These are phyloP conservation scores for Huntiella bhutanensis DNA, from an alignment of 2,329 filamentous ascomycete genomes.

Conservation along the genomic window DNA sequence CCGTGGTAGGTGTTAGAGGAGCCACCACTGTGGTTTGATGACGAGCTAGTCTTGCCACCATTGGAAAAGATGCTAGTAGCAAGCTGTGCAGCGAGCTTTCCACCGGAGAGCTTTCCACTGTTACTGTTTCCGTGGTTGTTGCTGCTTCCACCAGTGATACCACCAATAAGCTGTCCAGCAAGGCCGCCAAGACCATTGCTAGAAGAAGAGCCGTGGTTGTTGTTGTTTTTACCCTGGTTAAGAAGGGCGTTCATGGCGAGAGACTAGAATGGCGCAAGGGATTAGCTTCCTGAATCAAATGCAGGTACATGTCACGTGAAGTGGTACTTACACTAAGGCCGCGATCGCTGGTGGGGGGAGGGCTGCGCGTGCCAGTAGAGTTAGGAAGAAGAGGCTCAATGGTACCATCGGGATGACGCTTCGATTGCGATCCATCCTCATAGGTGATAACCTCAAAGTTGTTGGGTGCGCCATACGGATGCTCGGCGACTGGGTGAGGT, in stretches of 20 bases:
- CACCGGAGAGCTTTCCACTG: constrained; percentile 21
- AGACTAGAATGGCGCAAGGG: constrained; percentile 21
- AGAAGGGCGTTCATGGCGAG: constrained; percentile 43
- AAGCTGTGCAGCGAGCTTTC: constrained; percentile 37
- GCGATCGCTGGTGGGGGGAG: constrained; percentile 37
- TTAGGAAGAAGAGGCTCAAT: constrained; percentile 37
- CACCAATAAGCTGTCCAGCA: constrained; percentile 29
- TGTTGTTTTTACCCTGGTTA: constrained; percentile 26
- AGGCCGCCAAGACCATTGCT: constrained; percentile 27
- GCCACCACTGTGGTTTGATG: constrained; percentile 24
- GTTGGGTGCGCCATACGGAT: constrained; percentile 36
- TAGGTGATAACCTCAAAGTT: constrained; percentile 40
- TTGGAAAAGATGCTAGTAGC: constrained; percentile 36
- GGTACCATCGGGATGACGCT: constrained; percentile 39
- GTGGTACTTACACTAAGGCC: constrained; percentile 41
- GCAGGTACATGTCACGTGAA: constrained; percentile 4
- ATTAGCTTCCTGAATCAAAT: constrained; percentile 12
- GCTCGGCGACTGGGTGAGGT: constrained; percentile 34
- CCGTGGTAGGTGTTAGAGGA: constrained; percentile 7
- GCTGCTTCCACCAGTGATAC: constrained; percentile 17
- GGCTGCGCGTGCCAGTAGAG: constrained; percentile 28
- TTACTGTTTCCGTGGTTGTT: constrained; percentile 16
- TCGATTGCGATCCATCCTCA: constrained; percentile 41
- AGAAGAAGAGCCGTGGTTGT: constrained; percentile 18
- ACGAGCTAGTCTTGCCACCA: constrained; percentile 15